Conservation (phyloP, 768 basidiomycete genomes). For the Boletus bicolor region DNA sequence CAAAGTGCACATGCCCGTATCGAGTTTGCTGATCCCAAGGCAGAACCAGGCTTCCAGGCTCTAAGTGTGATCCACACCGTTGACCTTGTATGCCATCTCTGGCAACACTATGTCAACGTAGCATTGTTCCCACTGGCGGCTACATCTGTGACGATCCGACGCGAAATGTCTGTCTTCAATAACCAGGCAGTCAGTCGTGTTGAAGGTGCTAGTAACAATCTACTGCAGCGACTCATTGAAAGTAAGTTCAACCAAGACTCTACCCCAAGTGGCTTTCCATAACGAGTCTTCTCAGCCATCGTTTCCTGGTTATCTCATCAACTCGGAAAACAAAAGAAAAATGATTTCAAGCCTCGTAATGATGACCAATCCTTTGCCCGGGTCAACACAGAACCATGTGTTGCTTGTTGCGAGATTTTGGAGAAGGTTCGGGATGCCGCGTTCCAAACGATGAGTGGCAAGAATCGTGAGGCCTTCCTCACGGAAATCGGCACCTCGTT, state of each 20-base stretch:
- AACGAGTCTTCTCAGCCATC: constrained; percentile 46
- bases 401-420: constrained; percentile 78
- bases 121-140: constrained; percentile 86
- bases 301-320: constrained; percentile 71
- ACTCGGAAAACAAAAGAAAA: constrained; percentile 89
- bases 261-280: not conserved
- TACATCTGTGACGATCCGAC: constrained; percentile 79
- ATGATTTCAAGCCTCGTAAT: constrained; percentile 94
- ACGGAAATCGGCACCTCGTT: constrained; percentile 93
- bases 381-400: constrained; percentile 92
- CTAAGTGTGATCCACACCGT: constrained; percentile 64
- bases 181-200: constrained; percentile 81
- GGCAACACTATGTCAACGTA: constrained; percentile 94
- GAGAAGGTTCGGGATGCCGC: constrained; percentile 78
- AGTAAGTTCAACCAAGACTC: constrained; percentile 43
- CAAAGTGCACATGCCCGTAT: constrained; percentile 66
- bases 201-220: constrained; percentile 75
- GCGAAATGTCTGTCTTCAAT: constrained; percentile 93
- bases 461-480: constrained; percentile 89
- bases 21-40: constrained; percentile 69
- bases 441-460: constrained; percentile 77
- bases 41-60: constrained; percentile 74
- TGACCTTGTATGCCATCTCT: constrained; percentile 90
- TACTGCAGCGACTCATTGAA: constrained; percentile 81
- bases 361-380: constrained; percentile 94